Base-by-base conservation (phyloP, 2,329 filamentous ascomycete species). In the Dothideomycetes sp. region DNA sequence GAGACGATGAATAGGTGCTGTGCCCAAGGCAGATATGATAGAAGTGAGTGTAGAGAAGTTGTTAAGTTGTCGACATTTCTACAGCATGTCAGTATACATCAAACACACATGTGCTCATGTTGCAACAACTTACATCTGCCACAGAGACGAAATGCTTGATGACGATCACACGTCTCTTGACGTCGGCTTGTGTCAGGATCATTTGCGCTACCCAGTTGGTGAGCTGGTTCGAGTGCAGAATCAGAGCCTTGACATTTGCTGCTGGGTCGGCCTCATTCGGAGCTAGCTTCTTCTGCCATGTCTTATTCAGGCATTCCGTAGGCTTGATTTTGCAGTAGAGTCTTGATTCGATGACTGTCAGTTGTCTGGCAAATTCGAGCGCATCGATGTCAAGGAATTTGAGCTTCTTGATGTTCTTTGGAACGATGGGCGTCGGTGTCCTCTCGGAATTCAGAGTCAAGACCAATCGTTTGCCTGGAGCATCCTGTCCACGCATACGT, bases 131-230 rank as follows among this genome's bases (percentile, higher is more conserved):
- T 71, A 94, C 87, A 68, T 98, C 91, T 47, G 91, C 91, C 46
- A 98, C 87, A 25, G 84, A 78, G 45, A 98, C 87, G 65, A 96
- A 98, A 61, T 96, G 91, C 62, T 96, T 96, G 63, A 98, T 95
- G 31, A 98, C 91, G 23, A 94, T 84, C 18, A 96, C 89, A 52
- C 91, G 78, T 62, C 94, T 93, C 69, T 91, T 94, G 47, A 95
- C 84, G 59, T 98, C 91, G 53, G 81, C 76, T 62, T 98, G 91
- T 0, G 83, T 88, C 47, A 98, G 65, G 51, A 98, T 96, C 91
- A 98, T 96, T 62, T 96, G 89, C 20, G 91, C 91, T 36, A 96
- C 91, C 91, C 91, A 98, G 59, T 96, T 98, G 5, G 91, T 98
- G 70, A 98, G 80, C 62, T 96, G 89, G 56, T 98, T 98, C 1